Evolutionary conservation across 495 filamentous ascomycete species (phyloP).

Genomic region (Jackrogersella multiformis): DNA sequence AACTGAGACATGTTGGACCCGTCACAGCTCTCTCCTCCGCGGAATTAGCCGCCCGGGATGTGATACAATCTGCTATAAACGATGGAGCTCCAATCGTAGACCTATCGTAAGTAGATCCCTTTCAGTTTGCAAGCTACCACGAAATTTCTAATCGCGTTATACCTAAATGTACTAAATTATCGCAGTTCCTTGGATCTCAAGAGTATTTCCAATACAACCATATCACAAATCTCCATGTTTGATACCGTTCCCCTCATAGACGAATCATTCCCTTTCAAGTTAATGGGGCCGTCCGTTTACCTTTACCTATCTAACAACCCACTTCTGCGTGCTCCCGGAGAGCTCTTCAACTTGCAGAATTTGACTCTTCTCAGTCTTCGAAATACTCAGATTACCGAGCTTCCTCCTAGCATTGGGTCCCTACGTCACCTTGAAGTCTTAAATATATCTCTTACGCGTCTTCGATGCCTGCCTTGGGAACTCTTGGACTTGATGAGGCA

Average conservation of each 20-base stretch:
- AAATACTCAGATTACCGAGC: conserved; percentile 69
- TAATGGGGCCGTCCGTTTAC: conserved; percentile 62
- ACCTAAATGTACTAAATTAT: conserved; percentile 17
- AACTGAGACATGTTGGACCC: conserved; percentile 32
- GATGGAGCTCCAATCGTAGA: conserved; percentile 69
- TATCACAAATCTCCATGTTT: conserved; percentile 69
- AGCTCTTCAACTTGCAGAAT: conserved; percentile 62
- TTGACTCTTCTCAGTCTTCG: conserved; percentile 78
- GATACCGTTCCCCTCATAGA: conserved; percentile 57
- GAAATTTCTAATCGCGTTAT: background rate
- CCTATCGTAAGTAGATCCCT: conserved; percentile 64
- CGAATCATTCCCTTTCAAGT: conserved; percentile 52
- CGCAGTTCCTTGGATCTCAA: conserved; percentile 49
- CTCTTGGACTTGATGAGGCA: conserved; percentile 66
- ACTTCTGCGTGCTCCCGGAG: conserved; percentile 60
- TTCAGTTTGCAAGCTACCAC: background rate
- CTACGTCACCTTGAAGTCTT: conserved; percentile 71
- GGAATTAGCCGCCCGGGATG: conserved; percentile 46
- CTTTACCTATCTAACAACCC: conserved; percentile 72
- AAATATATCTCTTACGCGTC: conserved; percentile 75
- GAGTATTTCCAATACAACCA: conserved; percentile 53
- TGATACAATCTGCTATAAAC: conserved; percentile 68
- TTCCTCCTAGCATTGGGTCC: conserved; percentile 72
- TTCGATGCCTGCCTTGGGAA: conserved; percentile 76
- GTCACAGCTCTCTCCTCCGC: conserved; percentile 28